Conservation (phyloP, 768 basidiomycete species). For the Crepidotus variabilis region DNA sequence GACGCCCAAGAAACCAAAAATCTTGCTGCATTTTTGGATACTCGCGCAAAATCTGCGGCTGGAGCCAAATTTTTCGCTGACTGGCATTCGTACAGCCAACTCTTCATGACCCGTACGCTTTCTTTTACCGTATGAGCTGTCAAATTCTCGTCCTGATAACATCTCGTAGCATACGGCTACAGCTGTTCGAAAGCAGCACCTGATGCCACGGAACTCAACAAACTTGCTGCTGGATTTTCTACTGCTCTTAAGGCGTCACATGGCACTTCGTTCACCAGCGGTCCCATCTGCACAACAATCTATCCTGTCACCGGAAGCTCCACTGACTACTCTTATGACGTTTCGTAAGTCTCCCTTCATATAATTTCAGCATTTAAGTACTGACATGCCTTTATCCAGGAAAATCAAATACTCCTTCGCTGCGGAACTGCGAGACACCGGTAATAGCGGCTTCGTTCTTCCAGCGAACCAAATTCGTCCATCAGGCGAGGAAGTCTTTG, state of each 20-base stretch:
- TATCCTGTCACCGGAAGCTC: not conserved
- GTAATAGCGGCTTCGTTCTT: constrained; percentile 2
- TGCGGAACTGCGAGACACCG: constrained; percentile 4
- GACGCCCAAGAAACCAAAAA: not conserved
- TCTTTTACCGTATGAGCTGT: too few species aligned
- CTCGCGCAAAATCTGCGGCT: not conserved
- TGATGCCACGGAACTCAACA: not conserved
- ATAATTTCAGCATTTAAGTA: not conserved
- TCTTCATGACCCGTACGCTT: constrained; percentile 5
- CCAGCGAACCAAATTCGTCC: constrained; percentile 3
- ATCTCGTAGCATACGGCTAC: constrained; percentile 1
- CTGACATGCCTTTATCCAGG: not conserved
- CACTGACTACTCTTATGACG: constrained; percentile 1
- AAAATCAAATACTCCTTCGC: constrained; percentile 8
- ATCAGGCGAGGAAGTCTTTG: not conserved
- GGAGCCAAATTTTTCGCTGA: constrained; percentile 5
- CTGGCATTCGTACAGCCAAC: constrained; percentile 6
- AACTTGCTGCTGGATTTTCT: not conserved
- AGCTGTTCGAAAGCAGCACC: not conserved
- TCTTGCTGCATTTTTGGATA: not conserved
- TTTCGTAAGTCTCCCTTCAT: constrained; percentile 1
- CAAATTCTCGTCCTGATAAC: not conserved
- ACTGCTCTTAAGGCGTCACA: not conserved
- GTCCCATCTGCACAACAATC: constrained; percentile 5
- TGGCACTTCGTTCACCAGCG: constrained; percentile 1